Base-by-base conservation (phyloP, 1,284 basidiomycete species). In the Apiotrichum domesticum region DNA sequence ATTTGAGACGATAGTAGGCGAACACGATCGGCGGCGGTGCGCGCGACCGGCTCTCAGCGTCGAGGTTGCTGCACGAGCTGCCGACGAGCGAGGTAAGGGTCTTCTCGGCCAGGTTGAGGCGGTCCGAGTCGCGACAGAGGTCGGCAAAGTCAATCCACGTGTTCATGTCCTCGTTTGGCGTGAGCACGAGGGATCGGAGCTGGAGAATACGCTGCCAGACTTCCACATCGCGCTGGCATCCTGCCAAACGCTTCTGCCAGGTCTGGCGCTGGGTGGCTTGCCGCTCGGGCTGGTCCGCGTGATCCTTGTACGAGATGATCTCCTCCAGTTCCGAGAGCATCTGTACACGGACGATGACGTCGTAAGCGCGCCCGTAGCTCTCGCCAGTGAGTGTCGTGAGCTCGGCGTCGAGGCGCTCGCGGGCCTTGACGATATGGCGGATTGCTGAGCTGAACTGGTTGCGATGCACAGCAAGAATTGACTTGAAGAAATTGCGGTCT, bases 271-370 rank as follows among this genome's bases (percentile, higher is more conserved):
- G 92, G 5, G 83, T 85, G 58, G 80, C 82, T 69, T 92, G 92
- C 35, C 93, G 85, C 63, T 96, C 92, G 2, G 92, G 89, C 67
- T 98, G 93, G 74, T 98, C 93, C 15, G 87, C 87, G 69, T 86
- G 85, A 74, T 93, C 87, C 78, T 98, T 98, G 80, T 96, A 98
- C 39, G 86, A 81, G 59, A 98, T 94, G 65, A 98, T 97, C 73
- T 99, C 96, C 71, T 99, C 96, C 7, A 99, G 82, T 73, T 99
- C 96, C 1, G 95, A 94, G 15, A 99, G 82, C 91, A 98, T 97
- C 77, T 99, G 96, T 1, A 97, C 94, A 10, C 96, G 87, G 54
- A 99, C 94, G 80, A 98, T 90, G 46, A 90, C 87, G 68, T 92
- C 92, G 77, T 98, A 98, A 1, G 93, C 92, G 44, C 96, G 85